Evolutionary conservation across 2,329 filamentous ascomycete species (phyloP).

Genomic region (Aspergillus fumigatiaffinis): DNA sequence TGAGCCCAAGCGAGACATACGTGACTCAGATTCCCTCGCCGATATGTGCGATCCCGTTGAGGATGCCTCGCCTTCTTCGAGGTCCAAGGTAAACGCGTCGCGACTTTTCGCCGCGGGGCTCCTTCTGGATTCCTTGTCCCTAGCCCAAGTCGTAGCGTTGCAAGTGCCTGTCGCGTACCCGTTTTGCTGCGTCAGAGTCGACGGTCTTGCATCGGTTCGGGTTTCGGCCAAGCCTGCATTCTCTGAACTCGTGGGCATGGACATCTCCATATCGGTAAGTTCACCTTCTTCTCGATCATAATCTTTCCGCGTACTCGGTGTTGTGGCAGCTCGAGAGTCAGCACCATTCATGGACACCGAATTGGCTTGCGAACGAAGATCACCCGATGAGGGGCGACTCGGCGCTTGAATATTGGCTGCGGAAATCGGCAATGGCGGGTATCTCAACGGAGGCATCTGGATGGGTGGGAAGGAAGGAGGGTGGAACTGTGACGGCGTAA

Average conservation of each 20-base stretch:
- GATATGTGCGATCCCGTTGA: slow-evolving; percentile 18
- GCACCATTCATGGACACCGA: slow-evolving; percentile 6
- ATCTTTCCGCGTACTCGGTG: slow-evolving; percentile 30
- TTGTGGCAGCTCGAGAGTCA: slow-evolving; percentile 9
- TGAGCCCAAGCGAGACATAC: slow-evolving; percentile 16
- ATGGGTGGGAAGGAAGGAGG: slow-evolving; percentile 32
- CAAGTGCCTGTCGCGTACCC: background rate
- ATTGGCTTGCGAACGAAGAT: slow-evolving; percentile 11
- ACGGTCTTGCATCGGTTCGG: background rate
- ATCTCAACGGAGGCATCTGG: slow-evolving; percentile 20
- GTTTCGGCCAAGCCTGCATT: background rate
- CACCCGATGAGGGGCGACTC: slow-evolving; percentile 5
- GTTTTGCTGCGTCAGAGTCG: background rate
- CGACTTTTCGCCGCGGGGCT: background rate
- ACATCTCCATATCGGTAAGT: slow-evolving; percentile 63
- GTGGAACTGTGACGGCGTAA: slow-evolving; percentile 29
- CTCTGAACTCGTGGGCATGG: background rate
- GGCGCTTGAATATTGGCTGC: slow-evolving; percentile 11
- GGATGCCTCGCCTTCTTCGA: slow-evolving; percentile 24
- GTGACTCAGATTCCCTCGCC: slow-evolving; percentile 30
- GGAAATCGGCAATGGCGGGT: slow-evolving; percentile 19
- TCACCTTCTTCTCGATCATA: slow-evolving; percentile 69
- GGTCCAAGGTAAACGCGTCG: slow-evolving; percentile 9
- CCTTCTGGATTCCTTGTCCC: background rate
- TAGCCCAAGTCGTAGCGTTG: background rate